Base-by-base conservation (phyloP, 106 monocot species). In the Dioscorea alata region DNA sequence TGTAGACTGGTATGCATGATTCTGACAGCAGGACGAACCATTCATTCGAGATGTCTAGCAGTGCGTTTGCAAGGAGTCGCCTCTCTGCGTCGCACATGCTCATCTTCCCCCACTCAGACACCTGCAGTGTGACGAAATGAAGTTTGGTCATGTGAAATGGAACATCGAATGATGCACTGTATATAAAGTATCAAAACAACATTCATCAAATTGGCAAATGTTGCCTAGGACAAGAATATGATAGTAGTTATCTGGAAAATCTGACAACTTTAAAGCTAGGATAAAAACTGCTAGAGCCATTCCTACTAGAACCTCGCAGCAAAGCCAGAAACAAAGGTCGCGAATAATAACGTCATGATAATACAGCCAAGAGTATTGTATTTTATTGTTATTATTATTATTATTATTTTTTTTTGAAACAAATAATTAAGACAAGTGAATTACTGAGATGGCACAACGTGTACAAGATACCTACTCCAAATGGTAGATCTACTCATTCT, bases 21-120 rank as follows among this genome's bases (percentile, higher is more conserved):
- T 90, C 90, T 1, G 90, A 90, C 12, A 86, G 24, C 15, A 90
- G 83, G 7, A 86, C 70, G n/a, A 90, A 90, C 52, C 86, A 60
- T 53, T 86, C 86, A 28, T 90, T 90, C 23, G 71, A 78, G 53
- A 81, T 33, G 28, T 90, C 90, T 6, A 90, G 85, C 33, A 90
- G 71, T 18, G 90, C 90, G 67, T 90, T 90, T 69, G 83, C 90
- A 23, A 90, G 83, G 35, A 90, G 90, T 14, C 90, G 68, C 52
- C 83, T 65, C 60, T 90, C 90, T 12, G 90, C 90, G 63, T 90
- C 90, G 20, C 77, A 83, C 70, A 90, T 78, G 64, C 75, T 86
- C 83, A 86, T 83, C 51, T 42, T 57, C 57, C 90, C 90, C 90
- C 90, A 90, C 67, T 80, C 74, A 4, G 78, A 53, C 16, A 77